A percentile compares a stretch with the other conserved stretches of the same genome.
Evolutionary conservation across 495 filamentous ascomycete genomes (phyloP).

Genomic region (Tuber umbilicatum): DNA sequence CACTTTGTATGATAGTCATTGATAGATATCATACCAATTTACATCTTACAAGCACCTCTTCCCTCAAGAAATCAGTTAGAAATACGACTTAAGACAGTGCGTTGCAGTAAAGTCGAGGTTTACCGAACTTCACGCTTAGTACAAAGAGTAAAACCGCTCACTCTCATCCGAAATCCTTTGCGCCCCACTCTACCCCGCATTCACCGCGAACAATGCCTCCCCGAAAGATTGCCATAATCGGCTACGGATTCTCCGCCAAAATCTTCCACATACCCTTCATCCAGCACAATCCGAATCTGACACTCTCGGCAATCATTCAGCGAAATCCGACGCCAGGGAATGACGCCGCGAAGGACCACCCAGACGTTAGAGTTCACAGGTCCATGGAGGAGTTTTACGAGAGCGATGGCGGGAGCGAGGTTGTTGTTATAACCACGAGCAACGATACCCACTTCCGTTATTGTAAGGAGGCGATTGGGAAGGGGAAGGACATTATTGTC

Average conservation of each 20-base stretch:
- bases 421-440: conserved; percentile 68
- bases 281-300: conserved; percentile 55
- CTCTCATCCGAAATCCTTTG: background rate
- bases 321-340: conserved; percentile 60
- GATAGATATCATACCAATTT: too few species aligned
- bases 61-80: background rate
- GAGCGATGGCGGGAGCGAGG: conserved; percentile 56
- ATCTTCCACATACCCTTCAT: conserved; percentile 89
- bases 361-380: conserved; percentile 56
- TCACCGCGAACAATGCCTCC: conserved; percentile 6
- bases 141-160: background rate
- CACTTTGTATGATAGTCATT: too few species aligned
- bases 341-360: conserved; percentile 61
- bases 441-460: conserved; percentile 69
- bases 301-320: conserved; percentile 72
- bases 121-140: background rate
- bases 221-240: conserved; percentile 54
- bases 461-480: conserved; percentile 59
- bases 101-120: background rate
- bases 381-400: conserved; percentile 57
- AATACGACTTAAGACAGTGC: background rate
- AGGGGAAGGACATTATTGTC: conserved; percentile 75
- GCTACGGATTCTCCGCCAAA: conserved; percentile 76
- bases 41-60: background rate
- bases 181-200: background rate